Conservation (phyloP, 768 basidiomycete species). For the Glaciozyma antarctica region DNA sequence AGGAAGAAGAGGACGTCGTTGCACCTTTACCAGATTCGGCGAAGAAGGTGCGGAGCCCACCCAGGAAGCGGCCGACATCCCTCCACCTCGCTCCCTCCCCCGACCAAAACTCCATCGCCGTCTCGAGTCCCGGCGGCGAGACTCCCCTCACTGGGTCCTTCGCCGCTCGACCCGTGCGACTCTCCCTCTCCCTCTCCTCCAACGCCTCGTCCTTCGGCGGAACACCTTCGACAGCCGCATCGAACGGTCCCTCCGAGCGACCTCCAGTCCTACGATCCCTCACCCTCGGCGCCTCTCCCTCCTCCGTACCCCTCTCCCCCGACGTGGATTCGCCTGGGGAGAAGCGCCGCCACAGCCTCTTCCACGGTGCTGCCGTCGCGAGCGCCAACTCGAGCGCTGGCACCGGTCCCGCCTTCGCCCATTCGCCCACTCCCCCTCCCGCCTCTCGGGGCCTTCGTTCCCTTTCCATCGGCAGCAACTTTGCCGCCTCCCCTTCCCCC, state of each 20-base stretch:
- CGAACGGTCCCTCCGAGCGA: neutral
- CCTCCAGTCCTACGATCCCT: constrained; percentile 4
- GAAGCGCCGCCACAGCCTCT: constrained; percentile 25
- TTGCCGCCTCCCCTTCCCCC: neutral
- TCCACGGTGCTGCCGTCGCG: constrained; percentile 22
- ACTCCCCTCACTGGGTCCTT: neutral
- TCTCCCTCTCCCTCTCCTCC: constrained; percentile 31
- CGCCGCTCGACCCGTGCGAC: constrained; percentile 20
- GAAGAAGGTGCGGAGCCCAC: constrained; percentile 2
- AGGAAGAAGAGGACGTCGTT: constrained; percentile 25
- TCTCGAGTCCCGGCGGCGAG: constrained; percentile 2
- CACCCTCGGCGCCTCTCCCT: neutral
- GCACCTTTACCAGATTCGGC: constrained; percentile 1
- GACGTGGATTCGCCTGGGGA: constrained; percentile 12
- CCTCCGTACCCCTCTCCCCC: constrained; percentile 1
- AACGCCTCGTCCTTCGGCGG: constrained; percentile 9
- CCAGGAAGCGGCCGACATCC: neutral
- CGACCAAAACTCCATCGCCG: neutral
- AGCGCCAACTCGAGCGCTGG: neutral
- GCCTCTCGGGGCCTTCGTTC: constrained; percentile 21
- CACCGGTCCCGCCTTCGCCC: neutral
- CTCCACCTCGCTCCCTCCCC: neutral
- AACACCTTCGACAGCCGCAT: constrained; percentile 20
- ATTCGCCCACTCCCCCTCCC: neutral
- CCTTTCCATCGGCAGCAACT: constrained; percentile 23